phyloP scores from a whole-genome alignment of 176 grass and related monocot species.

The Eleusine coracana region DNA sequence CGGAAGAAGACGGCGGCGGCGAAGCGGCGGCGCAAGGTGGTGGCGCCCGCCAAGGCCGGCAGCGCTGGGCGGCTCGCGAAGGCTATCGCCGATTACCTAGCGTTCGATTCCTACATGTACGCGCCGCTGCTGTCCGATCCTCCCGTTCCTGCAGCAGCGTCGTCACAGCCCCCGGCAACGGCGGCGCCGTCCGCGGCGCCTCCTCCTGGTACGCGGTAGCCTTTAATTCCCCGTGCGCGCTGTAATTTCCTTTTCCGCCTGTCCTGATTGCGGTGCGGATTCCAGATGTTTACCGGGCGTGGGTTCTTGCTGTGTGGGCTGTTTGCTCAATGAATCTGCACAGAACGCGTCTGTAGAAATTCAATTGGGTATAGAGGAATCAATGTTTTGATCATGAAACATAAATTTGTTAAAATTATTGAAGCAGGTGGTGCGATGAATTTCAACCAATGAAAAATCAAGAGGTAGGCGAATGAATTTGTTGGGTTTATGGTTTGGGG shows the following conservation, averaged over 20 bases:
- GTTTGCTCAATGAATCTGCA: neutral
- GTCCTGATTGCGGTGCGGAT: neutral
- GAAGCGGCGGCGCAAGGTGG: slow-evolving; percentile 25
- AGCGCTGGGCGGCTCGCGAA: slow-evolving; percentile 11
- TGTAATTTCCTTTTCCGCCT: neutral
- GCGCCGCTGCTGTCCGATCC: slow-evolving; percentile 37
- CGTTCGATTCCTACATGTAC: slow-evolving; percentile 56
- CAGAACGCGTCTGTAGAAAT: neutral
- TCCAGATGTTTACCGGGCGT: neutral
- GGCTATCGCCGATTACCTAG: slow-evolving; percentile 46
- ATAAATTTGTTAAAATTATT: neutral
- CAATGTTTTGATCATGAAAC: neutral
- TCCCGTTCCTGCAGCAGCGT: neutral
- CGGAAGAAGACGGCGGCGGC: slow-evolving; percentile 20
- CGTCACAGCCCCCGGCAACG: neutral
- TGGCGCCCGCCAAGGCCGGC: neutral
- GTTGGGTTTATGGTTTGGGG: neutral
- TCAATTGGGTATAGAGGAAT: neutral
- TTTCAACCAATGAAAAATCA: neutral
- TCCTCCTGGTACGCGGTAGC: slow-evolving; percentile 21
- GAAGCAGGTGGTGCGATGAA: neutral
- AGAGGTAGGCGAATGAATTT: neutral
- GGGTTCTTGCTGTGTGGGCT: neutral
- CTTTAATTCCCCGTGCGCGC: neutral
- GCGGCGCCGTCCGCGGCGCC: neutral